Conservation (phyloP, 2,329 filamentous ascomycete genomes). For the Aspergillus neoniger region DNA sequence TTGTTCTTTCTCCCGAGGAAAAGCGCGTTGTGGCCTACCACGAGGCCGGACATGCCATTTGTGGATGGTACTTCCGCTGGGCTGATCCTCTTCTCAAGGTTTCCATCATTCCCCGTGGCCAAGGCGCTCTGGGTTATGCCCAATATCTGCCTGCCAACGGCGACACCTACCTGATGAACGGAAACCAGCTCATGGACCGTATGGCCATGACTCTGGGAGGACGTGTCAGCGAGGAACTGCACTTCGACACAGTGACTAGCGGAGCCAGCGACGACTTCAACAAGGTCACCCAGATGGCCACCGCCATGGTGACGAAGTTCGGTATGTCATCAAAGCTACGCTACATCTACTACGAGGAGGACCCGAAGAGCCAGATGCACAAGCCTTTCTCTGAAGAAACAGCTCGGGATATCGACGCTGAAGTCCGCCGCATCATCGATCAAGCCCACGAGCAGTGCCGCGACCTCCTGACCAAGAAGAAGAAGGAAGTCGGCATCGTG, state of each 20-base stretch:
- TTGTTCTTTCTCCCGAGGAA: slow-evolving; percentile 89
- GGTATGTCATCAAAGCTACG: slow-evolving; percentile 96
- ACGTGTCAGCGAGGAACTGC: slow-evolving; percentile 90
- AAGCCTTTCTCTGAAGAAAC: slow-evolving; percentile 97
- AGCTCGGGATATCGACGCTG: slow-evolving; percentile 84
- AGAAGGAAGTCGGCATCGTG: slow-evolving; percentile 81
- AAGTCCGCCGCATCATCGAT: slow-evolving; percentile 89
- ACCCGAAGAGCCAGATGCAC: slow-evolving; percentile 72
- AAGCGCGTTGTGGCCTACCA: slow-evolving; percentile 97
- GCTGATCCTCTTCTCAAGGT: slow-evolving; percentile 98
- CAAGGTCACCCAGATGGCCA: slow-evolving; percentile 95
- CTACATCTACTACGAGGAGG: slow-evolving; percentile 84
- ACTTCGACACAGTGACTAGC: slow-evolving; percentile 94
- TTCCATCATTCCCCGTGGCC: slow-evolving; percentile 94
- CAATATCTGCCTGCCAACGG: slow-evolving; percentile 85
- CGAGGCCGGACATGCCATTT: slow-evolving; percentile 97
- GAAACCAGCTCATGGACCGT: slow-evolving; percentile 94
- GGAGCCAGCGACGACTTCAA: slow-evolving; percentile 97
- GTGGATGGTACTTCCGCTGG: slow-evolving; percentile 94
- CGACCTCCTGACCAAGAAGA: slow-evolving; percentile 79
- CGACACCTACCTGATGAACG: slow-evolving; percentile 94
- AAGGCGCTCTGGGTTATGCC: slow-evolving; percentile 90
- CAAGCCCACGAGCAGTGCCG: slow-evolving; percentile 90
- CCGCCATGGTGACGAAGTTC: slow-evolving; percentile 98
- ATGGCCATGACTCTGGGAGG: slow-evolving; percentile 99